Evolutionary conservation across 352 stramenopile species (phyloP).

Genomic region (Phytophthora rubi): DNA sequence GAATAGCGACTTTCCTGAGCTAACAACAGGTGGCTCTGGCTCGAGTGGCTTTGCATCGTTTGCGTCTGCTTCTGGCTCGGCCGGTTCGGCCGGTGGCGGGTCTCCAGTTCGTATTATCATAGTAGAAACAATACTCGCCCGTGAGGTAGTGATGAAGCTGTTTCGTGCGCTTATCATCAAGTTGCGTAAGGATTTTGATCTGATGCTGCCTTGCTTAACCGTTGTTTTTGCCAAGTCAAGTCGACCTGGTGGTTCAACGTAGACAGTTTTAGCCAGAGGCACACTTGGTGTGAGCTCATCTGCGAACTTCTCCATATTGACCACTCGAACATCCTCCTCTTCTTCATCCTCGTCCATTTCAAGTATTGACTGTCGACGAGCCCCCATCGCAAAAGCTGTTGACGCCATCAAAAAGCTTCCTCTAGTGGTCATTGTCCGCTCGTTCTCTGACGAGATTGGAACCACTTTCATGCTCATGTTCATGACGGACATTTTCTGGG

Average conservation of each 20-base stretch:
- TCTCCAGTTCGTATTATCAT: constrained; percentile 12
- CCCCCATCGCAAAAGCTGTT: constrained; percentile 17
- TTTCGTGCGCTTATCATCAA: constrained; percentile 18
- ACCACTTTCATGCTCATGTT: constrained; percentile 64
- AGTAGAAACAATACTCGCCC: constrained; percentile 19
- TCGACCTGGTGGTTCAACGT: constrained; percentile 22
- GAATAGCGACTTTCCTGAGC: constrained; percentile 45
- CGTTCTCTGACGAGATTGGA: constrained; percentile 29
- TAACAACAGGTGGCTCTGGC: neutral
- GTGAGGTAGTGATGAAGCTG: constrained; percentile 24
- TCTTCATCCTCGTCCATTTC: constrained; percentile 41
- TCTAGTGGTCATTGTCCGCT: constrained; percentile 21
- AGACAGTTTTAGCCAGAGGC: constrained; percentile 30
- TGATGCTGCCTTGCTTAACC: neutral
- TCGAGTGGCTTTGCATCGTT: constrained; percentile 3
- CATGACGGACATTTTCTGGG: constrained; percentile 65
- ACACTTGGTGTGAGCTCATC: constrained; percentile 36
- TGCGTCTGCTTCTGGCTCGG: constrained; percentile 11
- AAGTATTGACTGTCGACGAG: constrained; percentile 28
- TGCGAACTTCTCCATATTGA: constrained; percentile 40
- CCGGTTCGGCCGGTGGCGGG: neutral
- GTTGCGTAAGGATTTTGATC: constrained; percentile 15
- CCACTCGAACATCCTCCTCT: constrained; percentile 40
- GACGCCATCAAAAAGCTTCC: constrained; percentile 25
- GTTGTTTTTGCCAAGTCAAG: constrained; percentile 1